Evolutionary conservation across 306 rosid genomes (phyloP).

Genomic region (Quercus berberidifolia): DNA sequence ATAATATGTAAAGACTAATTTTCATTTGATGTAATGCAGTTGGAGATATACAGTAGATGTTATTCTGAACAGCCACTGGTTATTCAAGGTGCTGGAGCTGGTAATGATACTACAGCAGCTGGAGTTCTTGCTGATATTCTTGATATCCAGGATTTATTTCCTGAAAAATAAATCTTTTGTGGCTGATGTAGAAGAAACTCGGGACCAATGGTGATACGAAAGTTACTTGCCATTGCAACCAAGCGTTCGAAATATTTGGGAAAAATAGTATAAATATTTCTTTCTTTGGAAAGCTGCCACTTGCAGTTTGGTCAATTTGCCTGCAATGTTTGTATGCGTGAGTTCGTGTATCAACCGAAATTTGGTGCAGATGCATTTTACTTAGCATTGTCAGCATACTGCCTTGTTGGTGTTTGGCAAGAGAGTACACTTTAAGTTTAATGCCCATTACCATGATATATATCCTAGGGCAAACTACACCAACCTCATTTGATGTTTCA

Average conservation of each 20-base stretch:
- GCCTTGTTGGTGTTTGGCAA: not conserved
- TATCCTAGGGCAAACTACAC: no score
- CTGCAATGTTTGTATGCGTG: not conserved
- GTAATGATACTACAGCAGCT: conserved; percentile 90
- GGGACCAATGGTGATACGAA: not conserved
- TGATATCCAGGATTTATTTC: conserved; percentile 76
- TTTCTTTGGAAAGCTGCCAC: not conserved
- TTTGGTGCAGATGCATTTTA: not conserved
- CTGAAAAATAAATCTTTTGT: conserved; percentile 19
- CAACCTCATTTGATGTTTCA: no score
- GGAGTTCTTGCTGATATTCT: conserved; percentile 96
- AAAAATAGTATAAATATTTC: not conserved
- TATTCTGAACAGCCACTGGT: conserved; percentile 73
- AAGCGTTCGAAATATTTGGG: not conserved
- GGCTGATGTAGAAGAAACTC: not conserved
- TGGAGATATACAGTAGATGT: conserved; percentile 83
- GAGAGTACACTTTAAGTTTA: not conserved
- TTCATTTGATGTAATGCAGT: conserved; percentile 42
- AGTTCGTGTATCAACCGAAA: not conserved
- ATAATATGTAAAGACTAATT: conserved; percentile 6
- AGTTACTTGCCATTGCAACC: not conserved
- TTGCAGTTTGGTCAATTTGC: not conserved
- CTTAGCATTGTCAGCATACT: not conserved
- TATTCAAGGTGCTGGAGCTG: conserved; percentile 99
- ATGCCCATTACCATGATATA: not conserved